Base-by-base conservation (phyloP, 2,329 filamentous ascomycete genomes). In the Penicillium palitans region DNA sequence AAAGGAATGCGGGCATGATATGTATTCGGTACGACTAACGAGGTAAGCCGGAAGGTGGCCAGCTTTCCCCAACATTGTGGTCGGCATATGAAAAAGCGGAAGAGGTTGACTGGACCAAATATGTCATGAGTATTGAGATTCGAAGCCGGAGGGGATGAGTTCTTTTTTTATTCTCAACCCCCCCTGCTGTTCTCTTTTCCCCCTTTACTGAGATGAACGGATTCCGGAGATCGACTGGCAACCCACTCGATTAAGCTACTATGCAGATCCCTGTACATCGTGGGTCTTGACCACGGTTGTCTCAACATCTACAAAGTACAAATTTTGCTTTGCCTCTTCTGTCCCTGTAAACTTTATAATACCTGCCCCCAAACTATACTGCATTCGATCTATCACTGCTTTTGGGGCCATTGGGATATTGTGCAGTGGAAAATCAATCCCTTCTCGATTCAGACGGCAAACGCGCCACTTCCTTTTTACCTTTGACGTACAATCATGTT, bases 161-260 rank as follows among this genome's bases (percentile, higher is more conserved):
- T 21, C 4, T 17, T 35, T 10, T 41, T 44, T 10, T 33, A 35
- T 44, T 27, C 19, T 6, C 19, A 4, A 4, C 9, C 6, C 12
- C 12, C 7, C 1, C 13, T 41, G 50, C 17, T 21, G 12, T 31
- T 17, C n/a, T 24, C 4, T 19, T 31, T 25, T 41, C 17, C 19
- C 3, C 25, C 15, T 21, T 35, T 13, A n/a, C 33, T 33, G 6
- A 25, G 31, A 25, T 40, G 21, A 52, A 39, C 56, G 31, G 21
- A 46, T 33, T 27, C 40, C 33, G 55, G 33, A 46, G 57, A 61
- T 61, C 61, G 52, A 55, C 56, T 60, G 58, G 52, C 47, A 60
- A 61, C 39, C 57, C 52, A 49, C 52, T 55, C 21, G 48, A 45
- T 55, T 54, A 54, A 59, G 52, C 55, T 56, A 56, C 52, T 35